Conservation (phyloP, 176 grass and related monocot species). For the Cymbopogon citratus region DNA sequence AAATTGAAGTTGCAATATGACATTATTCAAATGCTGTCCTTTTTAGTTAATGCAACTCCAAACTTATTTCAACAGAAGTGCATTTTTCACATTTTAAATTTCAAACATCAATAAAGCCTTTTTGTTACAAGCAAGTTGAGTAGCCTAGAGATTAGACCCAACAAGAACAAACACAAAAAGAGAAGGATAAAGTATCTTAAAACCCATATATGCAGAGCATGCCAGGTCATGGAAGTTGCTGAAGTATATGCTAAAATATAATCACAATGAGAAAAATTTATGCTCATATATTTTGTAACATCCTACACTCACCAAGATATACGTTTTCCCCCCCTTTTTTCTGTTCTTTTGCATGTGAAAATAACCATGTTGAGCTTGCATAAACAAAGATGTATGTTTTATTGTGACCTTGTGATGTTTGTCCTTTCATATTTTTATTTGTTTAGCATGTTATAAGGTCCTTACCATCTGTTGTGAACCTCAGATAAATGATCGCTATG, state of each 20-base stretch:
- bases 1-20: background rate
- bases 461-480: conserved; percentile 37
- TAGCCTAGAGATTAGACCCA: background rate
- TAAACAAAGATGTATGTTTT: background rate
- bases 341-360: background rate
- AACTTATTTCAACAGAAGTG: background rate
- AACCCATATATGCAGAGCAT: background rate
- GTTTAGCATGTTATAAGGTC: conserved; percentile 9
- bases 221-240: background rate
- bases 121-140: background rate
- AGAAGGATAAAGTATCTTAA: background rate
- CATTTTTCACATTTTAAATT: conserved; percentile 9
- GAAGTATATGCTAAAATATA: background rate
- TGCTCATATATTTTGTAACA: background rate
- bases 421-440: background rate
- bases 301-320: background rate
- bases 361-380: background rate
- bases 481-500: conserved; percentile 12
- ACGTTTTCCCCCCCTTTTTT: background rate
- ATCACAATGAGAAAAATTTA: background rate
- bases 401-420: background rate
- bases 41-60: background rate
- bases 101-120: background rate
- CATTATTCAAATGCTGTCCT: background rate
- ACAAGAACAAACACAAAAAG: background rate